Conservation (phyloP, 2,329 filamentous ascomycete genomes). For the Dryadomyces quercus-mongolicae region DNA sequence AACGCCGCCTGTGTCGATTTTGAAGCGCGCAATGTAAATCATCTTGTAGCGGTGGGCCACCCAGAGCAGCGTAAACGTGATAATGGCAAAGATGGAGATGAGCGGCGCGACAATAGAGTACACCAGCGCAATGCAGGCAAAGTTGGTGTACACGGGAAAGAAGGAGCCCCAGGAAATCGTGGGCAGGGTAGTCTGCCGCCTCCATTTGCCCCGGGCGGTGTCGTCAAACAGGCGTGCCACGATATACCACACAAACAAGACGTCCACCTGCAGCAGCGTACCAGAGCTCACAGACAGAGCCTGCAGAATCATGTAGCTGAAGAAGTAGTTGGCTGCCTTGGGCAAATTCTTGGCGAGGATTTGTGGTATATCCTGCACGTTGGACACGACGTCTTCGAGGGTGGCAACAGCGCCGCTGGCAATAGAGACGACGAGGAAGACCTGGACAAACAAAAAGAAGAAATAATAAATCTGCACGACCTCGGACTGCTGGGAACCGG, state of each 20-base stretch:
- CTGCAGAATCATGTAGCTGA: conserved; percentile 95
- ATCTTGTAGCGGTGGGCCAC: conserved; percentile 94
- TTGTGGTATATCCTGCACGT: conserved; percentile 55
- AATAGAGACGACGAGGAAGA: conserved; percentile 87
- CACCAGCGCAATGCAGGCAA: conserved; percentile 82
- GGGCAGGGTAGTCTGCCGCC: conserved; percentile 64
- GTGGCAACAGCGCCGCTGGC: conserved; percentile 55
- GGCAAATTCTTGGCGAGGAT: conserved; percentile 71
- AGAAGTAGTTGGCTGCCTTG: conserved; percentile 89
- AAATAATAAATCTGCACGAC: conserved; percentile 93
- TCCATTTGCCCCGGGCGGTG: conserved; percentile 74
- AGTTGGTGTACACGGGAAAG: conserved; percentile 94
- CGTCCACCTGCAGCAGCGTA: conserved; percentile 73
- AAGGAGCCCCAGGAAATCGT: conserved; percentile 82
- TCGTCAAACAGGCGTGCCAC: conserved; percentile 71
- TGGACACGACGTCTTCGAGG: conserved; percentile 41
- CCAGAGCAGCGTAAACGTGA: conserved; percentile 88
- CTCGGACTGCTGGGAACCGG: conserved; percentile 64
- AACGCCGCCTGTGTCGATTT: conserved; percentile 81
- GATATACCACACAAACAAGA: conserved; percentile 70
- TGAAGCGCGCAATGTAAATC: conserved; percentile 84
- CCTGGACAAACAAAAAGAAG: conserved; percentile 82
- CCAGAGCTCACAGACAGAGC: conserved; percentile 83
- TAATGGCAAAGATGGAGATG: conserved; percentile 83
- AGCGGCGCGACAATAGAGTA: conserved; percentile 84